Evolutionary conservation across 2,329 filamentous ascomycete species (phyloP).

Genomic region (Pseudogymnoascus sp.): DNA sequence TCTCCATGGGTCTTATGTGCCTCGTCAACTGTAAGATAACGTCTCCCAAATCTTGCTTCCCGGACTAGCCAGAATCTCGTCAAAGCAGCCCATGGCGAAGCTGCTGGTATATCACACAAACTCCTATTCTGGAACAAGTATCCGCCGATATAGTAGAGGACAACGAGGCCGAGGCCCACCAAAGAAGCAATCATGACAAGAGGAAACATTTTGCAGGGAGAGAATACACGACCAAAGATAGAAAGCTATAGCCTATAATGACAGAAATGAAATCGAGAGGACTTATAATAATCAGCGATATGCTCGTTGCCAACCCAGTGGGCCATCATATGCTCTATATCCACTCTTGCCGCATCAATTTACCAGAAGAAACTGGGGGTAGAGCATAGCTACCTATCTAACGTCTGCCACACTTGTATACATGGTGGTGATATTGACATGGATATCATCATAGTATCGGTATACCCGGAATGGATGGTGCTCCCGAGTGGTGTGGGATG

Average conservation of each 20-base stretch:
- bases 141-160: neutral
- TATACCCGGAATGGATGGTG: neutral
- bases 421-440: neutral
- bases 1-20: conserved; percentile 66
- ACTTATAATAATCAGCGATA: neutral
- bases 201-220: neutral
- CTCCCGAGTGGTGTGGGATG: neutral
- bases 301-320: neutral
- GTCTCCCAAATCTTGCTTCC: conserved; percentile 53
- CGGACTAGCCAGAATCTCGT: conserved; percentile 60
- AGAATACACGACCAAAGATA: neutral
- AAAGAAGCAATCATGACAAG: neutral
- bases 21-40: conserved; percentile 58
- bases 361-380: neutral
- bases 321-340: neutral
- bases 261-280: neutral
- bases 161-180: neutral
- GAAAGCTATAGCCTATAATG: neutral
- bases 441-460: neutral
- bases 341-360: neutral
- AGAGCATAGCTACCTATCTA: neutral
- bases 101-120: neutral
- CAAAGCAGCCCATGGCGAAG: neutral
- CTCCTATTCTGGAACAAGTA: neutral
- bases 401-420: neutral